Conservation (phyloP, 345 rosid species). For the Eucalyptus cloeziana region DNA sequence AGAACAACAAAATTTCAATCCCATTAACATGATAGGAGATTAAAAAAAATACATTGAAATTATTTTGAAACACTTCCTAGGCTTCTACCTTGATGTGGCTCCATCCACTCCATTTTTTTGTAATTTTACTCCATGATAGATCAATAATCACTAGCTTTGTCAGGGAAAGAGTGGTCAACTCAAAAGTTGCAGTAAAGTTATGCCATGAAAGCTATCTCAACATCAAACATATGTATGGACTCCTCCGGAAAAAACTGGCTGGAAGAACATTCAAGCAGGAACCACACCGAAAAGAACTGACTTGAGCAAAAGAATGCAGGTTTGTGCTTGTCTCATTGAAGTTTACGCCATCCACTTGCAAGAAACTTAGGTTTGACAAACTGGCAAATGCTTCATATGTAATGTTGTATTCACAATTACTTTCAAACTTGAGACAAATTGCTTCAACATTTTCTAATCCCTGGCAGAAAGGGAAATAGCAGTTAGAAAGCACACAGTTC, state of each 20-base stretch:
- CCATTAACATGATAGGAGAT: neutral
- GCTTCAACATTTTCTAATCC: neutral
- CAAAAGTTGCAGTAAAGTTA: no score
- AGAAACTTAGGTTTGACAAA: neutral
- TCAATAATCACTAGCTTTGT: no score
- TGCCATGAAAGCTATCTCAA: no score
- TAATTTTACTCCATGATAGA: no score
- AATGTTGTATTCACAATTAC: neutral
- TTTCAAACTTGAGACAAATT: neutral
- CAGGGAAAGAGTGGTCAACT: rapidly evolving
- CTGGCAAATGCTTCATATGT: neutral
- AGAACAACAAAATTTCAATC: neutral
- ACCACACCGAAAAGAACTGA: neutral
- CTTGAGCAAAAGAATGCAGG: neutral
- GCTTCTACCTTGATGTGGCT: neutral
- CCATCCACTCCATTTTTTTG: no score
- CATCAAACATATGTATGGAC: neutral
- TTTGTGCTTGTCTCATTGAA: neutral
- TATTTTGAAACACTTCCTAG: neutral
- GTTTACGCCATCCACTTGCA: neutral
- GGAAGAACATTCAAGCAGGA: neutral
- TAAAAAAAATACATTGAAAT: no score
- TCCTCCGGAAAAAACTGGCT: neutral
- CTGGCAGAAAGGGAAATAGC: neutral
- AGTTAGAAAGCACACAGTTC: neutral